Percentiles rank a stretch among this genome's conserved stretches.
phyloP scores from a whole-genome alignment of 1,284 basidiomycete genomes.

The Cryptococcus sp. region DNA sequence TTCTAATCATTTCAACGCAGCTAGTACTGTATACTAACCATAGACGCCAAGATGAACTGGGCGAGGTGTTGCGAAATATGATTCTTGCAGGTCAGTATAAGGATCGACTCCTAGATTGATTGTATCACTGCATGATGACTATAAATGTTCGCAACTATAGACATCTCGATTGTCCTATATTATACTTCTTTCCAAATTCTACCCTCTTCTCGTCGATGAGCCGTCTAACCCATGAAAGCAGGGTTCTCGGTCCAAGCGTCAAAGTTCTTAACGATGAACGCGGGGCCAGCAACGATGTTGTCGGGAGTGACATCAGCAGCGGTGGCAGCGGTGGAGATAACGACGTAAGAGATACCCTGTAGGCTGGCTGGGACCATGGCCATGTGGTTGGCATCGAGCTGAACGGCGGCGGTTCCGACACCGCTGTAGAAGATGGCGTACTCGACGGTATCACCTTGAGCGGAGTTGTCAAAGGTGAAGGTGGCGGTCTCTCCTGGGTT shows the following conservation, averaged over 20 bases:
- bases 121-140: too few relatives aligned
- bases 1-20: too few relatives aligned
- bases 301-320: constrained; percentile 31
- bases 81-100: too few relatives aligned
- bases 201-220: too few relatives aligned
- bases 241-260: constrained; percentile 27
- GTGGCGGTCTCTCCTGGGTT: constrained; percentile 23
- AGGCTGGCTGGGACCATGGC: constrained; percentile 46
- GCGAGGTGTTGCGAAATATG: too few relatives aligned
- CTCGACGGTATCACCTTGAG: constrained; percentile 6
- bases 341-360: constrained; percentile 48
- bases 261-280: constrained; percentile 16
- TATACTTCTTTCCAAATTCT: too few relatives aligned
- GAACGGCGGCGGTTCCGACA: constrained; percentile 17
- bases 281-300: constrained; percentile 48
- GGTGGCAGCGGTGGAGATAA: constrained; percentile 39
- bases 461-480: constrained; percentile 28
- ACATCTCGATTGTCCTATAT: too few relatives aligned
- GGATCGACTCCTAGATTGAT: too few relatives aligned
- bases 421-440: constrained; percentile 31
- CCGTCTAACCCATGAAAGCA: constrained; percentile 12
- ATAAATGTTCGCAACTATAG: too few relatives aligned
- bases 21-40: too few relatives aligned
- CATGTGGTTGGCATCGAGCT: constrained; percentile 25
- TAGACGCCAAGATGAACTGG: too few relatives aligned